Percentiles rank a stretch among this genome's conserved stretches.
phyloP scores from a whole-genome alignment of 2,329 filamentous ascomycete genomes.

The Pseudocercospora ulei region DNA sequence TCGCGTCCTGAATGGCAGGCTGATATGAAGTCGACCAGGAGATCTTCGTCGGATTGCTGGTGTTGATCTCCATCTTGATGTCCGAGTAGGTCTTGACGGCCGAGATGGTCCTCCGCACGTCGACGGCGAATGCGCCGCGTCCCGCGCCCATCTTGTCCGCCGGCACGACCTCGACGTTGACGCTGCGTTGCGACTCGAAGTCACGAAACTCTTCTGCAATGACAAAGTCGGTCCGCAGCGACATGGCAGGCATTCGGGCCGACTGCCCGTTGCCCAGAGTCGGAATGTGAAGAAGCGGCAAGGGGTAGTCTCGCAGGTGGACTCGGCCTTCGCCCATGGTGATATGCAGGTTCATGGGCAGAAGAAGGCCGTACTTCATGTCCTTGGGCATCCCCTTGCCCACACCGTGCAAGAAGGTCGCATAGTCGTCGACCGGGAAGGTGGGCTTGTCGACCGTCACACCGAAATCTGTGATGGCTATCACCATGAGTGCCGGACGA shows the following conservation, averaged over 20 bases:
- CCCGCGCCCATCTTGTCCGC: conserved; percentile 50
- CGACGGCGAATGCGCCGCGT: conserved; percentile 62
- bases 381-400: conserved; percentile 95
- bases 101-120: conserved; percentile 81
- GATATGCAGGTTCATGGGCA: conserved; percentile 82
- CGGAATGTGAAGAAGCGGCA: conserved; percentile 85
- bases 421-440: conserved; percentile 71
- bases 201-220: conserved; percentile 88
- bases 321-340: conserved; percentile 83
- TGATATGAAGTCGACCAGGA: conserved; percentile 98
- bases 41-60: conserved; percentile 78
- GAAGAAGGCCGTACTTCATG: conserved; percentile 78
- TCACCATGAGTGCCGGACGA: conserved; percentile 70
- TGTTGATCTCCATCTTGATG: conserved; percentile 85
- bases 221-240: conserved; percentile 81
- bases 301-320: conserved; percentile 83
- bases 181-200: conserved; percentile 65
- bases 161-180: conserved; percentile 76
- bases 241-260: conserved; percentile 67
- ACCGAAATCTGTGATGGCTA: conserved; percentile 73
- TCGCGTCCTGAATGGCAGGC: conserved; percentile 97
- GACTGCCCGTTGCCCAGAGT: conserved; percentile 70
- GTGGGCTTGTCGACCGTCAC: conserved; percentile 84
- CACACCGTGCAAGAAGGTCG: conserved; percentile 73
- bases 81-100: conserved; percentile 96